phyloP scores from a whole-genome alignment of 2,329 filamentous ascomycete species.

The Epichloe baconii region DNA sequence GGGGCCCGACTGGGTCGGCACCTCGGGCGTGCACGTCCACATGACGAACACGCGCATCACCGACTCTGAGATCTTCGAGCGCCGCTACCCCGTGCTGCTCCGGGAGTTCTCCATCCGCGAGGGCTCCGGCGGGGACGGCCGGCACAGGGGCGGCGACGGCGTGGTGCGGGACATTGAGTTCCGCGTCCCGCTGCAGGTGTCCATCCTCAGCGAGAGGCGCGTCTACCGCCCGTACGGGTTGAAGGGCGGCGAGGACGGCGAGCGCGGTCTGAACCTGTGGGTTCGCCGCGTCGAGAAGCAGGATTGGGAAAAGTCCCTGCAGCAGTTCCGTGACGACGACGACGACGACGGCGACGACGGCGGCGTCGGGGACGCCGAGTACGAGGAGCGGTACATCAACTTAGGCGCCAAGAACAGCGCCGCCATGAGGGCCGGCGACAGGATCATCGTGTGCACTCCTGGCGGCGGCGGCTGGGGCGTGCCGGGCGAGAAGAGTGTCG shows the following conservation, averaged over 20 bases:
- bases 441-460: conserved; percentile 66
- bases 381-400: conserved; percentile 53
- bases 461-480: conserved; percentile 68
- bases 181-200: conserved; percentile 61
- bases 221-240: conserved; percentile 57
- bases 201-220: conserved; percentile 64
- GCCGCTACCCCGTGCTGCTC: conserved; percentile 56
- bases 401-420: conserved; percentile 71
- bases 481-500: conserved; percentile 41
- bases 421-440: conserved; percentile 60
- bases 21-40: conserved; percentile 31
- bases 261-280: conserved; percentile 79
- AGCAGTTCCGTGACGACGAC: conserved; percentile 22
- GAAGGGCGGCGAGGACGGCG: conserved; percentile 66
- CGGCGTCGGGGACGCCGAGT: conserved; percentile 26
- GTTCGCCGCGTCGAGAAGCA: conserved; percentile 55
- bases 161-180: conserved; percentile 71
- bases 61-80: conserved; percentile 31
- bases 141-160: conserved; percentile 59
- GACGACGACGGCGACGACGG: conserved; percentile 19
- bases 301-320: conserved; percentile 32
- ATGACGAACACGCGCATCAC: conserved; percentile 75
- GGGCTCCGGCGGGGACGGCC: conserved; percentile 51
- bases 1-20: conserved; percentile 38
- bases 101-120: conserved; percentile 54